Percentiles rank a stretch among this genome's conserved stretches.
Conservation (phyloP, 495 filamentous ascomycete genomes). For the Xylaria telfairii region DNA sequence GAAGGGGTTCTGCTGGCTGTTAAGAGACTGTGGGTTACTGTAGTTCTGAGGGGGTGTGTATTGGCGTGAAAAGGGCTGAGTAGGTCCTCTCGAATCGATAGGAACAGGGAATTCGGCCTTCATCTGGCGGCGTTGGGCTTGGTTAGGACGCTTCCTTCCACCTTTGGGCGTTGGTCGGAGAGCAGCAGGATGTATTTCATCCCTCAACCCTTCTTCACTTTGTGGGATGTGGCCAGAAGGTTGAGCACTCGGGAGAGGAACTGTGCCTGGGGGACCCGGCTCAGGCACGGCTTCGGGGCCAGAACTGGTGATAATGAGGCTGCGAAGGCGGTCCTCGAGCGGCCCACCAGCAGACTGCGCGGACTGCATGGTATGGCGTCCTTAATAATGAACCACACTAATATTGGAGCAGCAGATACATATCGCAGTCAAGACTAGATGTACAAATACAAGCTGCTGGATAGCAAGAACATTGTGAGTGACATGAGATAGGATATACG, state of each 20-base stretch:
- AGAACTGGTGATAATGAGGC: slow-evolving; percentile 47
- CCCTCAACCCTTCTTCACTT: slow-evolving; percentile 7
- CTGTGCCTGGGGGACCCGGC: slow-evolving; percentile 13
- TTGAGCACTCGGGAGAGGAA: not conserved
- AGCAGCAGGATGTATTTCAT: slow-evolving; percentile 13
- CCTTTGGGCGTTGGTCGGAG: slow-evolving; percentile 29
- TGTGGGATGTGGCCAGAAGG: not conserved
- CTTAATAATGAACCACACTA: not conserved
- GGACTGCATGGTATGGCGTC: slow-evolving; percentile 33
- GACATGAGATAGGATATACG: not conserved
- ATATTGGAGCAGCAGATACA: not conserved
- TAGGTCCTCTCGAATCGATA: slow-evolving; percentile 48
- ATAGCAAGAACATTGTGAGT: not conserved
- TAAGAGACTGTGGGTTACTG: slow-evolving; percentile 28
- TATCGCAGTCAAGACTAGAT: not conserved
- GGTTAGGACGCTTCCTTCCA: slow-evolving; percentile 56
- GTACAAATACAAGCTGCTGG: not conserved
- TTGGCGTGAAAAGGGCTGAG: slow-evolving; percentile 29
- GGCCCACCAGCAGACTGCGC: slow-evolving; percentile 26
- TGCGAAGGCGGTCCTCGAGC: slow-evolving; percentile 52
- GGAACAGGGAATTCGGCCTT: slow-evolving; percentile 58
- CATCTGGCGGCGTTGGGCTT: slow-evolving; percentile 62
- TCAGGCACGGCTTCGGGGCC: slow-evolving; percentile 19
- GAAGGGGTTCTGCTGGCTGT: slow-evolving; percentile 29
- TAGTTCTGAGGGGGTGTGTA: slow-evolving; percentile 33